Percentiles rank a stretch among this genome's conserved stretches.
These are phyloP conservation scores for Sugiyamaella neomexicana DNA, from an alignment of 1,139 yeast species.

Conservation along the genomic window DNA sequence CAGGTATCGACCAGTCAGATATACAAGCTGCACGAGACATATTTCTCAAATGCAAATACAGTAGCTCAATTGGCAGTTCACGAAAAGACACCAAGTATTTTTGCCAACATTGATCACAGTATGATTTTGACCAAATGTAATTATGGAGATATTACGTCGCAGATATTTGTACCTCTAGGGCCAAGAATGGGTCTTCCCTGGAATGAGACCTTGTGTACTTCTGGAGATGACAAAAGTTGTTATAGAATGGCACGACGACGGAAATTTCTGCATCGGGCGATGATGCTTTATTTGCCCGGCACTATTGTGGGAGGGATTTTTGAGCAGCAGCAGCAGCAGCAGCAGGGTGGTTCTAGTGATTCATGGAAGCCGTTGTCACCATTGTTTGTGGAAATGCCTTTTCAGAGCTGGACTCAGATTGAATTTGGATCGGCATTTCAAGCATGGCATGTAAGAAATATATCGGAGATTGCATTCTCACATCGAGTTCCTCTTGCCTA, in stretches of 20 bases:
- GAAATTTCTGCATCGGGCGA: conserved; percentile 1
- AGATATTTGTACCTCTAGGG: conserved; percentile 10
- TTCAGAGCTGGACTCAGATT: conserved; percentile 14
- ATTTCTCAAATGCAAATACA: conserved; percentile 8
- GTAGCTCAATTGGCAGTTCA: conserved; percentile 5
- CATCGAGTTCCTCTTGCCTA: conserved; percentile 16
- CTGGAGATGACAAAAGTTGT: not conserved
- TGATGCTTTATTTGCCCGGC: conserved; percentile 6
- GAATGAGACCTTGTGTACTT: conserved; percentile 15
- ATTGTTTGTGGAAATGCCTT: conserved; percentile 9
- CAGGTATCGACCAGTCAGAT: not conserved
- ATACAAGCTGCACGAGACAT: conserved; percentile 4
- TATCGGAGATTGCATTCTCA: conserved; percentile 11
- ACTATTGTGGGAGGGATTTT: conserved; percentile 15
- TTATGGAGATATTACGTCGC: conserved; percentile 10
- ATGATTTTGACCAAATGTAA: conserved; percentile 14
- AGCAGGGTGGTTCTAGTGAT: not conserved
- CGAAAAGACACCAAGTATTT: not conserved
- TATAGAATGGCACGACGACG: conserved; percentile 14
- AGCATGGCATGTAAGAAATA: conserved; percentile 4
- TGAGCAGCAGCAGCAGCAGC: too few species aligned
- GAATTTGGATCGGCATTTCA: conserved; percentile 14
- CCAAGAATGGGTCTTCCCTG: conserved; percentile 9
- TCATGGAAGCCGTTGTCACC: conserved; percentile 15
- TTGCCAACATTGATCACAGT: conserved; percentile 8